Evolutionary conservation across 768 basidiomycete species (phyloP), one percentile per base, ranked within the genome.

Genomic region (Xerocomellus intermedius): DNA sequence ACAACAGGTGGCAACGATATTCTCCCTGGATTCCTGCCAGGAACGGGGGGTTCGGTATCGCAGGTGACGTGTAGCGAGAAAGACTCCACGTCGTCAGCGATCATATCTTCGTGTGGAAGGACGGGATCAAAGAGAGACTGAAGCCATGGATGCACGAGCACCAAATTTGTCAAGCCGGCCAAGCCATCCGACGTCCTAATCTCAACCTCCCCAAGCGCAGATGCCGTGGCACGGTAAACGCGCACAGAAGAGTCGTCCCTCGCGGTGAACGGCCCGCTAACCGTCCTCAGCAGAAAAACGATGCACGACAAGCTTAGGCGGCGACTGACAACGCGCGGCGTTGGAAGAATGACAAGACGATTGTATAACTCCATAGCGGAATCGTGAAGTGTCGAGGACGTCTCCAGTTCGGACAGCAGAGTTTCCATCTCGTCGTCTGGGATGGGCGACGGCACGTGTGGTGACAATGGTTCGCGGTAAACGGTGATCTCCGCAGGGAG

Each of bases 131-230:
- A 43, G 30, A 62, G 62, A 19, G 12, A 37, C 21, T 56, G 53
- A 2, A 64, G 30, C 62, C 62, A 63, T 17, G 62, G 62, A 41
- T 60, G 62, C 19, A 63, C 62, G 35, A 63, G 62, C 8, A 63
- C 57, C 22, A 63, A 26, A 13, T 64, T 60, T 28, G 53, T 47
- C 32, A 28, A 6, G 21, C 42, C 52, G 0, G 44, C 1, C 42
- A 60, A 32, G 43, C 57, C 4, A 8, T 64, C 62, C 42, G 49
- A 42, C 1, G 55, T 60, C 49, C 26, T 48, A 3, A 64, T 56
- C 36, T 64, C 49, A 5, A 63, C 43, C 12, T 41, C 37, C 1
- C 59, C 60, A 0, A 60, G 50, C 4, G 38, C 49, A 7, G 50
- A 38, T 19, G 43, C 62, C n/a, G 62, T 63, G 8, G 54, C 54